Conservation (phyloP, 768 basidiomycete genomes). For the Mrakia gelida region DNA sequence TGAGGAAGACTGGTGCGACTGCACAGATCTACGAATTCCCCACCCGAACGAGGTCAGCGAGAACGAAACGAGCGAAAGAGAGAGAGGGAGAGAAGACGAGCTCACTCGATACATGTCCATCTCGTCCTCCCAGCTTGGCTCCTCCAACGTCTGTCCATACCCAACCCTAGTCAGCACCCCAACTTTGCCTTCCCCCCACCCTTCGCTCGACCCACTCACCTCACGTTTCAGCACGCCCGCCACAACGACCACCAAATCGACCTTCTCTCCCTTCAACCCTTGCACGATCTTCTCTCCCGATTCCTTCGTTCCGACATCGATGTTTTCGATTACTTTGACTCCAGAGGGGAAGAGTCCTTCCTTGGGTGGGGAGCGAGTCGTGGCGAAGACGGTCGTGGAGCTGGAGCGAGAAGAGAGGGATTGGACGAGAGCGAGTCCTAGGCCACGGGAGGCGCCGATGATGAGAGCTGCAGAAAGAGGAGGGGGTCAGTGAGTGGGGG, state of each 20-base stretch:
- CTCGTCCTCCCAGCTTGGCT: constrained; percentile 47
- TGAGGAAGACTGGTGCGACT: constrained; percentile 37
- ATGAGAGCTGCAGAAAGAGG: constrained; percentile 42
- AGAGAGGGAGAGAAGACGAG: background rate
- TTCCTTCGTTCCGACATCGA: constrained; percentile 46
- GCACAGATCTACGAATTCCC: background rate
- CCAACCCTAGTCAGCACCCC: too few relatives aligned
- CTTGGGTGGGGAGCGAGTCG: too few relatives aligned
- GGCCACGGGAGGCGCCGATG: constrained; percentile 51
- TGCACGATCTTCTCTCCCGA: constrained; percentile 47
- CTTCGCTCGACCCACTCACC: too few relatives aligned
- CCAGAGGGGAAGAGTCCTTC: constrained; percentile 46
- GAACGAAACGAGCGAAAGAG: background rate
- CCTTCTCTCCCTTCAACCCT: constrained; percentile 42
- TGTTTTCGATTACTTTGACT: constrained; percentile 45
- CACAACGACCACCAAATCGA: constrained; percentile 47
- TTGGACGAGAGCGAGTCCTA: constrained; percentile 48
- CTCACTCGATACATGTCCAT: constrained; percentile 51
- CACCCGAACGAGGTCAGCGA: background rate
- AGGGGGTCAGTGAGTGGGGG: background rate
- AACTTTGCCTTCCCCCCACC: too few relatives aligned
- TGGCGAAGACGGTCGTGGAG: constrained; percentile 46
- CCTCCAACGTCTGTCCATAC: constrained; percentile 48
- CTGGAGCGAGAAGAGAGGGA: constrained; percentile 37
- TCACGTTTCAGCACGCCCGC: constrained; percentile 49